These are phyloP conservation scores for Strobilomyces confusus DNA, from an alignment of 768 basidiomycete genomes.

Conservation along the genomic window DNA sequence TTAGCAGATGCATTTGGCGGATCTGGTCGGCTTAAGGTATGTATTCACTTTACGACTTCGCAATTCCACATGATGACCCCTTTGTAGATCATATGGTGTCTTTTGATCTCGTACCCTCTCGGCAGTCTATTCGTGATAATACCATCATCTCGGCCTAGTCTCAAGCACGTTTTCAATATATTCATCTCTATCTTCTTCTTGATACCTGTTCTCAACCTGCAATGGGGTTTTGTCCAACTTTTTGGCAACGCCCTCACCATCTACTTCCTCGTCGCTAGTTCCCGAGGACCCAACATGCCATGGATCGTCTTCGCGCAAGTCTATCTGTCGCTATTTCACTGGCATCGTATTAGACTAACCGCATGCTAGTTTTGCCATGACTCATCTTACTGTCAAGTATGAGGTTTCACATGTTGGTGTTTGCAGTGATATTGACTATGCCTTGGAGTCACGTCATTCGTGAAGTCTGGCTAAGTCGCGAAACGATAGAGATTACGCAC, in stretches of 20 bases:
- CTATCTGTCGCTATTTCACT: background rate
- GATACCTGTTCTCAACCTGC: conserved; percentile 68
- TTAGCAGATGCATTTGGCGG: background rate
- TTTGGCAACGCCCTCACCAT: conserved; percentile 70
- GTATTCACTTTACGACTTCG: background rate
- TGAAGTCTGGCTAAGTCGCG: conserved; percentile 58
- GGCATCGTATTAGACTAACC: background rate
- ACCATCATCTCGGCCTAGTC: conserved; percentile 55
- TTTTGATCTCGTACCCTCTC: conserved; percentile 61
- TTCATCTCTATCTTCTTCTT: conserved; percentile 72
- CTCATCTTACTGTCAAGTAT: conserved; percentile 87
- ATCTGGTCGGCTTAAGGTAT: background rate
- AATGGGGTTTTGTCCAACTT: conserved; percentile 70
- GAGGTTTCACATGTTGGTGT: conserved; percentile 22
- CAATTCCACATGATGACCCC: background rate
- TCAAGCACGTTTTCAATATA: conserved; percentile 83
- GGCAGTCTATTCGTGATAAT: conserved; percentile 85
- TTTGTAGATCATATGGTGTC: background rate
- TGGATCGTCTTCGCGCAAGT: conserved; percentile 83
- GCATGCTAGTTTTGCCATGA: conserved; percentile 70
- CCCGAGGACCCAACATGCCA: conserved; percentile 72
- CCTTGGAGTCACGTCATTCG: conserved; percentile 65
- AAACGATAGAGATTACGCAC: conserved; percentile 84
- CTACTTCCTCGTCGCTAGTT: conserved; percentile 59
- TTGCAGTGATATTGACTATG: background rate